Percentiles rank a stretch among this genome's conserved stretches.
Evolutionary conservation across 352 stramenopile genomes (phyloP).

Genomic region (Globisporangium yorkense): DNA sequence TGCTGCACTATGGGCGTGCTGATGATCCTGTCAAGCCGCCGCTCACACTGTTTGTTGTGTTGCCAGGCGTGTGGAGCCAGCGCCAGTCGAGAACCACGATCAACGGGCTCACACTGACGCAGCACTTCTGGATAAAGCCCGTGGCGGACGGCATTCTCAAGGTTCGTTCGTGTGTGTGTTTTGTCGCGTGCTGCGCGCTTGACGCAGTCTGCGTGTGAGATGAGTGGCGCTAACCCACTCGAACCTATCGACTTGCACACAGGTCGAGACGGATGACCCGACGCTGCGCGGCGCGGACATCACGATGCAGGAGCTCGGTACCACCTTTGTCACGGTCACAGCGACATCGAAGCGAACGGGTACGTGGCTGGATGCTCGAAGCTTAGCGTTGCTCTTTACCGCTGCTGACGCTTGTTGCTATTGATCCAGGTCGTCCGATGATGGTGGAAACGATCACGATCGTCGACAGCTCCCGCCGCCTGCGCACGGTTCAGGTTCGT

Average conservation of each 20-base stretch:
- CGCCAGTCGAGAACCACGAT: conserved; percentile 83
- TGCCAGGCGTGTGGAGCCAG: conserved; percentile 71
- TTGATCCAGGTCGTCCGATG: conserved; percentile 45
- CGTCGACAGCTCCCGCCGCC: conserved; percentile 69
- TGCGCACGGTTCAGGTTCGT: conserved; percentile 71
- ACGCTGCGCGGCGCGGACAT: conserved; percentile 71
- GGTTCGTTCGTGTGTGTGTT: conserved; percentile 12
- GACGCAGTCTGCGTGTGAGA: neutral
- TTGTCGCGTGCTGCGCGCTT: neutral
- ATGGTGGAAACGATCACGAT: conserved; percentile 85
- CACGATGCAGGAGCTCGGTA: conserved; percentile 82
- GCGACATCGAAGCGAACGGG: conserved; percentile 83
- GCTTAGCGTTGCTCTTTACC: too few relatives aligned
- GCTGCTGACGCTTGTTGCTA: neutral
- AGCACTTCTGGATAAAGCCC: conserved; percentile 87
- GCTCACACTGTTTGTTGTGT: neutral
- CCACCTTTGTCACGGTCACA: conserved; percentile 78
- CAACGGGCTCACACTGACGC: conserved; percentile 76
- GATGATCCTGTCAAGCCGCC: neutral
- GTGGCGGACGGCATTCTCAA: conserved; percentile 85
- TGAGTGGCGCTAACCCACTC: neutral
- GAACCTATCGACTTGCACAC: neutral
- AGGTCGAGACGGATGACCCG: conserved; percentile 83
- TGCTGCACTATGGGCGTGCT: neutral
- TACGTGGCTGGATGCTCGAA: conserved; percentile 5